phyloP scores from a whole-genome alignment of 768 basidiomycete species.

The Phlegmacium glaucopus region DNA sequence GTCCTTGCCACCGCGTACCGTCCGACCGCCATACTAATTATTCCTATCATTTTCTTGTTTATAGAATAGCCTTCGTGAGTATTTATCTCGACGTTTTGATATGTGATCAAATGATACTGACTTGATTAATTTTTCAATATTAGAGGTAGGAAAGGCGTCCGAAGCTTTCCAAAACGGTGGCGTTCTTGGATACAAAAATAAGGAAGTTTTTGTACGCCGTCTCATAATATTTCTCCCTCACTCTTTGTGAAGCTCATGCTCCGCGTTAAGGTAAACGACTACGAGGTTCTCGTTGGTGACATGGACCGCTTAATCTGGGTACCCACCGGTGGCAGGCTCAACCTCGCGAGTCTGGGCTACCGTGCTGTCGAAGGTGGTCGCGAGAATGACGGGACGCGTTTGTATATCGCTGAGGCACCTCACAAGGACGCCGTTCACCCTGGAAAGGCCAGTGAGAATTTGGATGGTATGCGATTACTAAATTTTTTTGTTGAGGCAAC shows the following conservation, averaged over 20 bases:
- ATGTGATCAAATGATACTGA: too few species aligned
- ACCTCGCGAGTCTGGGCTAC: constrained; percentile 38
- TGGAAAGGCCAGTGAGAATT: constrained; percentile 58
- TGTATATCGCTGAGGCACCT: constrained; percentile 60
- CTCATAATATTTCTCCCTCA: not conserved
- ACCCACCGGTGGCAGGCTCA: constrained; percentile 39
- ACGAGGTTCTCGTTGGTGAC: constrained; percentile 72
- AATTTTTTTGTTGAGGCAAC: not conserved
- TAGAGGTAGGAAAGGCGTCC: constrained; percentile 70
- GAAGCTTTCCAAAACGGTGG: constrained; percentile 55
- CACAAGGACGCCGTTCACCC: constrained; percentile 52
- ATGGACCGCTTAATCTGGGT: constrained; percentile 58
- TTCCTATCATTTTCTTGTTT: constrained; percentile 2
- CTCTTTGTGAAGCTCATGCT: not conserved
- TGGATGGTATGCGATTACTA: constrained; percentile 42
- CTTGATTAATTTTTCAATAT: not conserved
- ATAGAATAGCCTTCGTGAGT: constrained; percentile 53
- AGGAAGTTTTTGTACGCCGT: constrained; percentile 54
- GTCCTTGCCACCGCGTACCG: constrained; percentile 9
- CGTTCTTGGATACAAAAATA: constrained; percentile 56
- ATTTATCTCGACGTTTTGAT: constrained; percentile 9
- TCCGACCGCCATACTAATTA: not conserved
- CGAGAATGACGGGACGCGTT: constrained; percentile 55
- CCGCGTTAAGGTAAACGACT: constrained; percentile 48
- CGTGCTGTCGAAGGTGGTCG: constrained; percentile 65